Evolutionary conservation across 768 basidiomycete genomes (phyloP), one percentile per base, ranked within the genome.

Genomic region (Mycena leptocephala): DNA sequence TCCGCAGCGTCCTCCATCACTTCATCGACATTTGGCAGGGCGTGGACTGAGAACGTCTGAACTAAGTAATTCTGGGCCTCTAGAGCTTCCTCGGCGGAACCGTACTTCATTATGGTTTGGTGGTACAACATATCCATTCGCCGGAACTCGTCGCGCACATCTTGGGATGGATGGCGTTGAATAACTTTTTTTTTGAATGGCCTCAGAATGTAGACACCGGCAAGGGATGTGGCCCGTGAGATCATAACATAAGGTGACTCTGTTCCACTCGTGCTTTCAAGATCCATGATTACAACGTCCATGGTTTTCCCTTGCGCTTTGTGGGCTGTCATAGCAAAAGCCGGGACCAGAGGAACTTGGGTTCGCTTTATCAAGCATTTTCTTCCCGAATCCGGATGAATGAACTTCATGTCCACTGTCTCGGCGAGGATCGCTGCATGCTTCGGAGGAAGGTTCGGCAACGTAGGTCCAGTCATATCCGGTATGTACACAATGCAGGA

Each of bases 401-500:
- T 39, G 35, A 63, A 63, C 32, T n/a, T 63, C 62, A 63, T 63
- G 11, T 63, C 37, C 16, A 63, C 62, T 0, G 62, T 63, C 14
- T 63, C 62, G 10, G 62, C 39, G 2, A 63, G 62, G 14, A 63
- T 63, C 37, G 62, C 62, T 37, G 37, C 62, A 39, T 63, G 62
- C 26, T 63, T 63, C 24, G 62, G 62, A 28, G 62, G 62, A 37
- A 63, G 62, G 37, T 63, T 63, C 37, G 62, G 62, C 26, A 63
- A 63, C 11, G 62, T 3, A 8, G 59, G 59, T 22, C 59, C 59
- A 20, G 59, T 61, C 59, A 61, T 61, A 35, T 61, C 59, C 16
- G 62, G 62, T 63, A 63, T 63, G 62, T 63, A 63, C 35, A 63
- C 62, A 63, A 63, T 63, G 37, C 62, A 63, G 5, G 62, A 63